Conservation (phyloP, 2,329 filamentous ascomycete species). For the Aspergillus chevalieri region DNA sequence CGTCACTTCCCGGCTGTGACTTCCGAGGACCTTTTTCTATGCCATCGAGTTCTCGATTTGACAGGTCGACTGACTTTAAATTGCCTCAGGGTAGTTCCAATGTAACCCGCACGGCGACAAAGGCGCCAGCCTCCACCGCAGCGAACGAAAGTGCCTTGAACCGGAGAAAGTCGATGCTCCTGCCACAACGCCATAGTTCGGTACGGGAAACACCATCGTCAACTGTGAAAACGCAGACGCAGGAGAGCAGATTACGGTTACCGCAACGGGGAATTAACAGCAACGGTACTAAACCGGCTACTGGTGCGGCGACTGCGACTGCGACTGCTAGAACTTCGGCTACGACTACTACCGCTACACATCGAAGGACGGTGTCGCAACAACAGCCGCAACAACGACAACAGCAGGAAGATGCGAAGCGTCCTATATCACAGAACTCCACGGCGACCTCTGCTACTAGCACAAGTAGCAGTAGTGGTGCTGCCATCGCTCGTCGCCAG, state of each 20-base stretch:
- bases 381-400: conserved; percentile 7
- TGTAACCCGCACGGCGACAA: not conserved
- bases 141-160: conserved; percentile 12
- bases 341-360: not conserved
- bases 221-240: conserved; percentile 5
- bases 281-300: not conserved
- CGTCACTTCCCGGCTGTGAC: not conserved
- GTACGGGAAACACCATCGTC: conserved; percentile 1
- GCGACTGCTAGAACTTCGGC: no score
- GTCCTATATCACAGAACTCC: not conserved
- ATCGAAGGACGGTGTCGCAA: conserved; percentile 6
- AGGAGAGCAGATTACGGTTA: conserved; percentile 6
- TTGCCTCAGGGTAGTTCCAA: not conserved
- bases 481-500: conserved; percentile 18
- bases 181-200: conserved; percentile 20
- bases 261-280: conserved; percentile 10
- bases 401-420: not conserved
- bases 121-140: conserved; percentile 6
- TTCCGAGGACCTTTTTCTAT: not conserved
- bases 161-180: conserved; percentile 27
- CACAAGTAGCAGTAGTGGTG: not conserved
- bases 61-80: not conserved
- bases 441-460: not conserved
- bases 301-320: not conserved
- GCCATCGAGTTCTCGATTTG: not conserved